Conservation (phyloP, 257 asterid genomes). For the Nicotiana noctiflora region DNA sequence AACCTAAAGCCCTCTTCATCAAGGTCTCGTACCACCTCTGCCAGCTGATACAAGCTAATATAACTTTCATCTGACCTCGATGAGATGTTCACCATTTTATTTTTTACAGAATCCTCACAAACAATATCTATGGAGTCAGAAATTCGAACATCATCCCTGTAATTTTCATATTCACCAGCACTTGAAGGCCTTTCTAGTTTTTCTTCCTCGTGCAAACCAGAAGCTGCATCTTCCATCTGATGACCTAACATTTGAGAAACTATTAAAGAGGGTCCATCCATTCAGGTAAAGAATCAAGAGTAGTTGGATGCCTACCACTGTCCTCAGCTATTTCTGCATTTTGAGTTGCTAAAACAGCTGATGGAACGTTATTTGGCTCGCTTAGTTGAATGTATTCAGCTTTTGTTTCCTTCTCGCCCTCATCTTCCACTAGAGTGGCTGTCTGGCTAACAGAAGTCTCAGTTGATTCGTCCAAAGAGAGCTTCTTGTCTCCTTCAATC, state of each 20-base stretch:
- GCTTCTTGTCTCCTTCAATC: conserved; percentile 32
- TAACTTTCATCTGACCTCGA: conserved; percentile 46
- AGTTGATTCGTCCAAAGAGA: conserved; percentile 25
- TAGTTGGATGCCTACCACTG: conserved; percentile 20
- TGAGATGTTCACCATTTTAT: conserved; percentile 48
- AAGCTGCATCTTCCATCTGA: conserved; percentile 24
- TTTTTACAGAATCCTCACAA: conserved; percentile 26
- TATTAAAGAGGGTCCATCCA: conserved; percentile 17
- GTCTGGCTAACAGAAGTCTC: conserved; percentile 22
- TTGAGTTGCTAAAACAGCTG: conserved; percentile 17
- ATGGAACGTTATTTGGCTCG: conserved; percentile 26
- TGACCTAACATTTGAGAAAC: conserved; percentile 27
- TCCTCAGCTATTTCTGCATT: conserved; percentile 30
- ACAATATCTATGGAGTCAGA: conserved; percentile 20
- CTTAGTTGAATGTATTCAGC: conserved; percentile 23
- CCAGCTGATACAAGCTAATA: conserved; percentile 69
- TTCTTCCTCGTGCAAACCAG: conserved; percentile 30
- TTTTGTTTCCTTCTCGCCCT: conserved; percentile 22
- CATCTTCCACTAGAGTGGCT: conserved; percentile 25
- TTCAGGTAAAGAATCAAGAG: conserved; percentile 24
- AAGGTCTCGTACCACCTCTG: conserved; percentile 53
- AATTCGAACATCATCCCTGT: conserved; percentile 26
- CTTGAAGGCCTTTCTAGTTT: conserved; percentile 18
- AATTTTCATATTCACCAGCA: conserved; percentile 27
- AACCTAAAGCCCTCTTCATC: conserved; percentile 56